Conservation (phyloP, 2,329 filamentous ascomycete species). For the Sarocladiaceae sp. region DNA sequence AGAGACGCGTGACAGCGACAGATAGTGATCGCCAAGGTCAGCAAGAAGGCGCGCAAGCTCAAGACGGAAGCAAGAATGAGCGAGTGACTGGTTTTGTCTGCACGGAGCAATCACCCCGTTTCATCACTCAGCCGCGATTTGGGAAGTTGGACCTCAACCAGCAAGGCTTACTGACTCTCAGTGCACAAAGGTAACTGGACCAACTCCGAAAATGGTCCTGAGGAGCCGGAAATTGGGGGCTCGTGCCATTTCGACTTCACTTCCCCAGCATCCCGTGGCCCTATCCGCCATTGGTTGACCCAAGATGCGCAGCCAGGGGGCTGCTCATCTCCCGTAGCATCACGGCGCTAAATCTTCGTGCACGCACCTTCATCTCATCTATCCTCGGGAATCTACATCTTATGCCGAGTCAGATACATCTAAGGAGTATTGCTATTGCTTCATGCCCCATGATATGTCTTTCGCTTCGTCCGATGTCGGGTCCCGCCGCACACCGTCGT, state of each 20-base stretch:
- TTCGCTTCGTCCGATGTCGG: neutral
- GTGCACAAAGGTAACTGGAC: neutral
- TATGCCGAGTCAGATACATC: neutral
- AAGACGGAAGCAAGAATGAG: too few relatives aligned
- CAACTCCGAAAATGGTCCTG: neutral
- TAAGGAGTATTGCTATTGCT: too few relatives aligned
- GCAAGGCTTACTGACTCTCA: neutral
- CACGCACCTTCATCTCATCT: neutral
- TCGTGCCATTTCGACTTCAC: neutral
- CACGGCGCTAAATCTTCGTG: neutral
- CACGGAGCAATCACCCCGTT: too few relatives aligned
- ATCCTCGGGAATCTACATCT: conserved; percentile 2
- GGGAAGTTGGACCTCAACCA: neutral
- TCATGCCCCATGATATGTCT: neutral
- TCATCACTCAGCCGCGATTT: too few relatives aligned
- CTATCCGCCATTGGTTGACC: conserved; percentile 1
- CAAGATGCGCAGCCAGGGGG: conserved; percentile 3
- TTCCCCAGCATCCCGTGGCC: neutral
- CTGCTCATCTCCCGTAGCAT: conserved; percentile 5
- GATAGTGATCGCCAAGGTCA: too few relatives aligned
- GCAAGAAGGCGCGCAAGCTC: neutral
- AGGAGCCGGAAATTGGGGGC: neutral
- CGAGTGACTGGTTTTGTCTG: too few relatives aligned
- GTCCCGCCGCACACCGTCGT: neutral
- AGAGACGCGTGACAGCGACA: neutral